These are phyloP conservation scores for Smithsoniella earleae DNA, from an alignment of 163 green algal genomes.

Conservation along the genomic window DNA sequence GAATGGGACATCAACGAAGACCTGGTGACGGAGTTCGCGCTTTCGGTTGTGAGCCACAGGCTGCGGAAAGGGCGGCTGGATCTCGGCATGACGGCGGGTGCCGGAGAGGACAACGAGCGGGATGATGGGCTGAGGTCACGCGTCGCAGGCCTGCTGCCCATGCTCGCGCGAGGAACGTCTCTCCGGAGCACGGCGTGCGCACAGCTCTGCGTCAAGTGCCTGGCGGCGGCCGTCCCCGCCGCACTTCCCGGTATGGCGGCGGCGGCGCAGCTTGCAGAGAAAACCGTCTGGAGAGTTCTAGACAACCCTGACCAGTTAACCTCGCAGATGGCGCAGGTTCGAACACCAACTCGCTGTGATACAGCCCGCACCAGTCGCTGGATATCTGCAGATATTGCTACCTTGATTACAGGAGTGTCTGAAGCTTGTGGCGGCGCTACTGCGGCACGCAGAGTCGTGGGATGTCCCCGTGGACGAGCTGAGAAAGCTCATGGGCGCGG, in stretches of 20 bases:
- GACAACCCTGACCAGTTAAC: slow-evolving; percentile 38
- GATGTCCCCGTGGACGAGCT: slow-evolving; percentile 50
- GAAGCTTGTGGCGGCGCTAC: slow-evolving; percentile 56
- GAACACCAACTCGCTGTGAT: too few species aligned
- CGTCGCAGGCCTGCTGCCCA: slow-evolving; percentile 61
- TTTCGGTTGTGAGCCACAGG: slow-evolving; percentile 51
- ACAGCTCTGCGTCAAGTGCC: slow-evolving; percentile 38
- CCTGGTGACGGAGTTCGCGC: slow-evolving; percentile 62
- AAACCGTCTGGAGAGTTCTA: slow-evolving; percentile 51
- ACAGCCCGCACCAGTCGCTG: too few species aligned
- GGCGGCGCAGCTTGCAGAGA: slow-evolving; percentile 35
- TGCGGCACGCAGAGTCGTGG: slow-evolving; percentile 56
- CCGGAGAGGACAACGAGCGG: too few species aligned
- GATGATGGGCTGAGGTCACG: too few species aligned
- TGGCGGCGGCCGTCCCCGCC: slow-evolving; percentile 44
- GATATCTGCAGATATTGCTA: too few species aligned
- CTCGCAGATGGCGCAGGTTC: slow-evolving; percentile 30
- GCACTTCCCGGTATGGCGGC: slow-evolving; percentile 44
- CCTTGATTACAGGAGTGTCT: slow-evolving; percentile 70
- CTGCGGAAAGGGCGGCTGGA: slow-evolving; percentile 33
- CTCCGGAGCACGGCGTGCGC: slow-evolving; percentile 44
- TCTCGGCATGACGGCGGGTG: too few species aligned
- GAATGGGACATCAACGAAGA: slow-evolving; percentile 37
- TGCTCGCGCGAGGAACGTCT: slow-evolving; percentile 49
- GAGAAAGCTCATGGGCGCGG: slow-evolving; percentile 52